Evolutionary conservation across 306 rosid species (phyloP), one percentile per base, ranked within the genome.

Genomic region (Fragaria nilgerrensis): DNA sequence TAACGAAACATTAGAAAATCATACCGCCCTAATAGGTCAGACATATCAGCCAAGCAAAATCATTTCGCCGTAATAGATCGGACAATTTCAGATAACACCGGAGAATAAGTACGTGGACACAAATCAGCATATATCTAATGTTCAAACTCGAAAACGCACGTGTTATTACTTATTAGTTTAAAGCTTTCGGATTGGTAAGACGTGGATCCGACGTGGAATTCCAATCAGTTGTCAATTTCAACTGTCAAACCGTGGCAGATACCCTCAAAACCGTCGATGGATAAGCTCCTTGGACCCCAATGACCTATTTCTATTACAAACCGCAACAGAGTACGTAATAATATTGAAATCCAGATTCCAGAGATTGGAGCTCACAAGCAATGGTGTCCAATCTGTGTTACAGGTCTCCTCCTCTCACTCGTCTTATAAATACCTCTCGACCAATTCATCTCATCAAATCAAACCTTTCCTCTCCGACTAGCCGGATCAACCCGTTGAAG

Each of bases 201-300:
- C 88, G 87, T 90, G 96, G 87, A 85, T 76, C 85, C 59, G 52
- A 88, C 89, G 93, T 87, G 93, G 91, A 68, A 19, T 19, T 17
- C 16, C 5, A 1, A 80, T 81, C 90, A 9, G 29, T 77, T 80
- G 75, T 77, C 70, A 6, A 75, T 47, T 20, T 16, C 15, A 19
- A 19, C 78, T 3, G 58, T 50, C 52, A 70, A 22, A 12, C 55
- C 73, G 15, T 27, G 11, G 11, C 8, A 9, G 14, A 34, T 49
- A 15, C 0, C 13, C 13, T 47, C n/a, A 68, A 65, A 61, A 44
- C 41, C 76, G 43, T 74, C 2, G 29, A 58, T 72, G 68, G 81
- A 73, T 77, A 68, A 74, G 44, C 65, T 11, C 2, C 5, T 36
- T 29, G 68, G 68, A 62, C 41, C 39, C 41, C 36, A 25, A 5